Evolutionary conservation across 1,284 basidiomycete species (phyloP), one percentile per base, ranked within the genome.

Genomic region (Pseudozyma sp.): DNA sequence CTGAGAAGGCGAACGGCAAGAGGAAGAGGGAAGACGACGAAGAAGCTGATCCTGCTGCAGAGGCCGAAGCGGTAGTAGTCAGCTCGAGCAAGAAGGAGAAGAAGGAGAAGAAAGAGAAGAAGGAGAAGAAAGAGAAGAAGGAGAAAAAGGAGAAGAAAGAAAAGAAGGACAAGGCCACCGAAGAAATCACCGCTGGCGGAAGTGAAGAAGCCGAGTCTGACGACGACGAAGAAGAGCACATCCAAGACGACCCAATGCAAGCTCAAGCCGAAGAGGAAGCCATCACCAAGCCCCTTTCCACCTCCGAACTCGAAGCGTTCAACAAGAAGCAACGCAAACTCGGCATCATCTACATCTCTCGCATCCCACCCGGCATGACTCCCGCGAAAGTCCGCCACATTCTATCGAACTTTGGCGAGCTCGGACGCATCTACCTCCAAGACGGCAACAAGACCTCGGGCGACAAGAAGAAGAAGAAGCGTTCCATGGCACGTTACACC

Each of bases 361-460:
- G 96, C 43, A 92, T 99, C 80, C 97, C 97, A 1, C 96, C 95
- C n/a, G 97, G 95, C 0, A 99, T 99, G 97, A 93, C 92, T 25
- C 95, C 96, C 25, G 89, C 93, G 34, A 99, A 99, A 86, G 93
- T 99, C 43, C 91, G 94, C 64, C 94, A 99, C 87, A 79, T 85
- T 19, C 78, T 85, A 3, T 74, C 76, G 47, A 76, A 79, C 48
- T 83, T 84, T 68, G 83, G 83, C 43, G 82, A 83, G 48, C 67
- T 84, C 13, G 82, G 77, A 0, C 67, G 83, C 8, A 80, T 85
- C 53, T 85, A 78, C 50, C 67, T 85, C 12, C 81, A 85, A 43
- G 81, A 83, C 44, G 76, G 77, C 38, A 63, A 16, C 44, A 75
- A 70, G 34, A 16, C 25, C 25, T 31, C 57, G 1, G 60, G 72